Evolutionary conservation across 2,329 filamentous ascomycete species (phyloP).

Genomic region (Phyllosticta citribraziliensis): DNA sequence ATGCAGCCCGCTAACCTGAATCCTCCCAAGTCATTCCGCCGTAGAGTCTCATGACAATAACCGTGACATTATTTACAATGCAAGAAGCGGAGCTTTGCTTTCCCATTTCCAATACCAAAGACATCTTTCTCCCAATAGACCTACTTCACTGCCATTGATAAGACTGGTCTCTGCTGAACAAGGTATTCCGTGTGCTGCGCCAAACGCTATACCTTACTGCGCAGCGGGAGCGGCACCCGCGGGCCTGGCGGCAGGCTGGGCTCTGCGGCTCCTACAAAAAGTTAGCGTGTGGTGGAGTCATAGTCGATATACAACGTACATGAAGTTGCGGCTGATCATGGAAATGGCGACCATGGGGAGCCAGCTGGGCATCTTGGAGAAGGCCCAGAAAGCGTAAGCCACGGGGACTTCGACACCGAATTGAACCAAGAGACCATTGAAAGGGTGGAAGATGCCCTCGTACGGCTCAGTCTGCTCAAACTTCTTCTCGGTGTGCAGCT

Average conservation of each 20-base stretch:
- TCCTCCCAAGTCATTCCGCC: constrained; percentile 7
- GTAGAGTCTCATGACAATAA: constrained; percentile 8
- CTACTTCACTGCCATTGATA: no score
- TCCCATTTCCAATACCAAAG: background rate
- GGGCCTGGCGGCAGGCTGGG: background rate
- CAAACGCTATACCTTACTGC: background rate
- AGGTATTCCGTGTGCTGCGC: no score
- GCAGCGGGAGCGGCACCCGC: constrained; percentile 1
- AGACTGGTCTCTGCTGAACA: no score
- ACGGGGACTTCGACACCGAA: constrained; percentile 53
- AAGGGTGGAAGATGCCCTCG: constrained; percentile 66
- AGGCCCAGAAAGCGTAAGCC: constrained; percentile 57
- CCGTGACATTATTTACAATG: constrained; percentile 8
- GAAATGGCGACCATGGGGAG: constrained; percentile 67
- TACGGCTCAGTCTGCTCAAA: constrained; percentile 43
- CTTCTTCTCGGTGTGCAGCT: constrained; percentile 50
- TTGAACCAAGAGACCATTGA: constrained; percentile 57
- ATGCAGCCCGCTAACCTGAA: background rate
- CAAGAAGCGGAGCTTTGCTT: background rate
- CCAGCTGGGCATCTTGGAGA: constrained; percentile 57
- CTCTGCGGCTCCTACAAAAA: constrained; percentile 1
- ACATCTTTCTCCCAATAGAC: background rate
- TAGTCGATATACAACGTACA: constrained; percentile 47
- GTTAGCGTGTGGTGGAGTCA: background rate
- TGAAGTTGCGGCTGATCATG: constrained; percentile 62